Base-by-base conservation (phyloP, 257 asterid genomes). In the Coffea eugenioides region DNA sequence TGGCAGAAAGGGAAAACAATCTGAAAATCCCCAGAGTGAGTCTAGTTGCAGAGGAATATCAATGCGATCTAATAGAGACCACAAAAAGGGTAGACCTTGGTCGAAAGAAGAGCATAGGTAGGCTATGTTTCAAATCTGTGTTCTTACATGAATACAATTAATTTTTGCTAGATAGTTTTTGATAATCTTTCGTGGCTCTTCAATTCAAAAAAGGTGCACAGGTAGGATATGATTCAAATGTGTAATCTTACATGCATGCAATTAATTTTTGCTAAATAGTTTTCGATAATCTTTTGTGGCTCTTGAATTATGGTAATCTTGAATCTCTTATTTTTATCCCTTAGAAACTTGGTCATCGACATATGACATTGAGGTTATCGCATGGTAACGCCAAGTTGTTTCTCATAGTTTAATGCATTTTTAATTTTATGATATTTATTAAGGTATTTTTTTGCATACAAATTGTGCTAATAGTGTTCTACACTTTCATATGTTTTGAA, bases 41-140 rank as follows among this genome's bases (percentile, higher is more conserved):
- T 39, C 80, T 10, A 8, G 43, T 78, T 15, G 52, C 31, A 62
- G 75, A 73, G 84, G 66, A 65, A 87, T 51, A 75, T 68, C 81
- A 70, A 13, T 49, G 4, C 72, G n/a, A 61, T 64, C 34, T 46
- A 31, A 80, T 59, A 78, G 20, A n/a, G 64, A 57, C n/a, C 76
- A 76, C 65, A 78, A 51, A 41, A 80, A n/a, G 79, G 89, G 88
- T 46, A 56, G n/a, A 61, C 85, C 85, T 77, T 89, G 92, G 92
- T 81, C 93, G 5, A 78, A 82, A 81, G 87, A 86, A 72, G 90
- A 90, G 82, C 92, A 86, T 64, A 81, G 87, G 91, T 89, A 34
- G 39, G 46, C 46, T 69, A 12, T 79, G 27, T 51, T 74, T 52
- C 36, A 18, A 27, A 77, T 69, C 34, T 77, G 21, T 61, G 46